phyloP scores from a whole-genome alignment of 495 filamentous ascomycete genomes.

The Aspergillus wentii region DNA sequence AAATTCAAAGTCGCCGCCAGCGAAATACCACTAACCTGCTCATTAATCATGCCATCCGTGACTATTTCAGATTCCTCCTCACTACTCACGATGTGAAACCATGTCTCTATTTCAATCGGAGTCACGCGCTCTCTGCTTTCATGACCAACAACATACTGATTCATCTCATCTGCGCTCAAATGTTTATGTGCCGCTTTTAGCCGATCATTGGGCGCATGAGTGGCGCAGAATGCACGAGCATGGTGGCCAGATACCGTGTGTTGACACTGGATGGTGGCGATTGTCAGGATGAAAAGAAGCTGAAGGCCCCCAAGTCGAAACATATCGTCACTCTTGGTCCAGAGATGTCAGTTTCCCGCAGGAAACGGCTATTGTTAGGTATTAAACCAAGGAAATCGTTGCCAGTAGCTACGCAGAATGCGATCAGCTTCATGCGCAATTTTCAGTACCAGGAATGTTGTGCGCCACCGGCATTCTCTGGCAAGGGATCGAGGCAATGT shows the following conservation, averaged over 20 bases:
- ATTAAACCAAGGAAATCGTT: conserved; percentile 7
- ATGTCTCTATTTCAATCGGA: conserved; percentile 42
- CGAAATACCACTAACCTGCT: conserved; percentile 29
- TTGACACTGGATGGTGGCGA: conserved; percentile 13
- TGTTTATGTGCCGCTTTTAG: conserved; percentile 24
- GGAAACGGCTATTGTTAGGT: background rate
- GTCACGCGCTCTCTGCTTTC: conserved; percentile 15
- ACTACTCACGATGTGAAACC: conserved; percentile 44
- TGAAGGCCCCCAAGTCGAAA: conserved; percentile 5
- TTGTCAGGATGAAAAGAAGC: conserved; percentile 18
- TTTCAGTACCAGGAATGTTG: conserved; percentile 2
- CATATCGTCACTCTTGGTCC: background rate
- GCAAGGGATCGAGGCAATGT: too few relatives aligned
- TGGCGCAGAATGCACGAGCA: conserved; percentile 33
- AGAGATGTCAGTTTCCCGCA: background rate
- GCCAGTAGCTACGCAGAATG: conserved; percentile 12
- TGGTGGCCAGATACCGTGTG: conserved; percentile 13
- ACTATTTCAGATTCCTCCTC: conserved; percentile 24
- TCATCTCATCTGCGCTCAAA: conserved; percentile 14
- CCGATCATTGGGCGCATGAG: conserved; percentile 24
- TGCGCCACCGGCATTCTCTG: conserved; percentile 5
- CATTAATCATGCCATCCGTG: conserved; percentile 34
- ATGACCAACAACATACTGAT: conserved; percentile 6
- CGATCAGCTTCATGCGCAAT: conserved; percentile 1
- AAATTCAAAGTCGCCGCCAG: too few relatives aligned